A percentile compares a stretch with the other conserved stretches of the same genome.
phyloP scores from a whole-genome alignment of 2,329 filamentous ascomycete genomes.

The Cladosporium sp. region DNA sequence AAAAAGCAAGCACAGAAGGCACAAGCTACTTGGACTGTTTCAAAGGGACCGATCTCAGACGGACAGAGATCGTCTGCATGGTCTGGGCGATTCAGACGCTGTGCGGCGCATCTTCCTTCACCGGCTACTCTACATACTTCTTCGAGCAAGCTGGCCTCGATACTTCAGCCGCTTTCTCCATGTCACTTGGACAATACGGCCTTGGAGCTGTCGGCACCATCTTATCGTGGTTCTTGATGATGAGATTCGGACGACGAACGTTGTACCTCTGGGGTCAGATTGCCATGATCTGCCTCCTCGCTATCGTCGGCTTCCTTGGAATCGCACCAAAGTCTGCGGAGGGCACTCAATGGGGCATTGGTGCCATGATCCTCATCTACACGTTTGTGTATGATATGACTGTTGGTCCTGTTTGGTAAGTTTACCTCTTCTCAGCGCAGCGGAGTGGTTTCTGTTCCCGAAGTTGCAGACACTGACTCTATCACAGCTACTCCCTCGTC shows the following conservation, averaged over 20 bases:
- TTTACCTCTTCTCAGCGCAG: not conserved
- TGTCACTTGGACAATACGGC: slow-evolving; percentile 32
- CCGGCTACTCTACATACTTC: slow-evolving; percentile 37
- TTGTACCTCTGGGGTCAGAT: slow-evolving; percentile 33
- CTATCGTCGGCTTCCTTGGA: slow-evolving; percentile 24
- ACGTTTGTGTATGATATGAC: slow-evolving; percentile 30
- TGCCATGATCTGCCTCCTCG: slow-evolving; percentile 18
- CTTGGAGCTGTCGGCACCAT: slow-evolving; percentile 26
- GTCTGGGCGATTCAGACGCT: slow-evolving; percentile 35
- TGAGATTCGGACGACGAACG: slow-evolving; percentile 35
- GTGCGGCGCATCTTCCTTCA: slow-evolving; percentile 28
- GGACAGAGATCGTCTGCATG: slow-evolving; percentile 39
- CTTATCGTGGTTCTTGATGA: slow-evolving; percentile 33
- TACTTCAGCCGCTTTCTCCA: slow-evolving; percentile 31
- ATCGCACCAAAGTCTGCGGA: slow-evolving; percentile 11
- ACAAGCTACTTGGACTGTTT: slow-evolving; percentile 51
- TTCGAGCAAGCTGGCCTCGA: slow-evolving; percentile 37
- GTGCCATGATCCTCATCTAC: slow-evolving; percentile 23
- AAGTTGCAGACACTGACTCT: not conserved
- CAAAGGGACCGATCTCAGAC: slow-evolving; percentile 46
- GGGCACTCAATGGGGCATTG: slow-evolving; percentile 25
- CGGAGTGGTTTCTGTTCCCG: too few species aligned
- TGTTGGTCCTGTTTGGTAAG: slow-evolving; percentile 26
- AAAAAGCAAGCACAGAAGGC: slow-evolving; percentile 47
- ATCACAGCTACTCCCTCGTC: slow-evolving; percentile 23